A percentile compares a stretch with the other conserved stretches of the same genome.
These are phyloP conservation scores for Darksidea phi DNA, from an alignment of 495 filamentous ascomycete species.

Conservation along the genomic window DNA sequence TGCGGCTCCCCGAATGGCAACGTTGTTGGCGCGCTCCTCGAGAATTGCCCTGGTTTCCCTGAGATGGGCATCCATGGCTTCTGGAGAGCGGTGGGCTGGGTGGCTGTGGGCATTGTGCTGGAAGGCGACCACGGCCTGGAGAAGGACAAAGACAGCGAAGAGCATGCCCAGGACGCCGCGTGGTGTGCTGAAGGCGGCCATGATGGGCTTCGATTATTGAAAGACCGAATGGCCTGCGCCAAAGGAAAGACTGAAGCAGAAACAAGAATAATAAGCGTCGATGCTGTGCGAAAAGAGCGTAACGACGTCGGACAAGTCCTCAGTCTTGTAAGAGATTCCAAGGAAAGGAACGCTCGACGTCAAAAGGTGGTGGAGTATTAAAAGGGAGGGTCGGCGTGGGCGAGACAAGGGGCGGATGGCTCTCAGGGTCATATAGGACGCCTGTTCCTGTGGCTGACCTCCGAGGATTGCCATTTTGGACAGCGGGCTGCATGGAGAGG, in stretches of 20 bases:
- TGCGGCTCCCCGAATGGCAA: conserved; percentile 33
- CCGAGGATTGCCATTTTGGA: conserved; percentile 6
- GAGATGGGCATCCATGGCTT: conserved; percentile 18
- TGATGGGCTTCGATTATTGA: conserved; percentile 5
- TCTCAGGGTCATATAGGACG: conserved; percentile 15
- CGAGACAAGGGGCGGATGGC: conserved; percentile 4
- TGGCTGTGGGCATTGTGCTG: conserved; percentile 8
- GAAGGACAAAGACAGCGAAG: conserved; percentile 19
- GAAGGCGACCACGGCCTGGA: conserved; percentile 19
- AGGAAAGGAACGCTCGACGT: conserved; percentile 14
- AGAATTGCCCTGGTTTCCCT: conserved; percentile 12
- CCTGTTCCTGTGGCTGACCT: conserved; percentile 13
- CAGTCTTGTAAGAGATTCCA: conserved; percentile 12
- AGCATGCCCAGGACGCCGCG: conserved; percentile 17
- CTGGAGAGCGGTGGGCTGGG: conserved; percentile 10
- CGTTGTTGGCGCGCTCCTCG: conserved; percentile 20
- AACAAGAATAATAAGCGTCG: conserved; percentile 3
- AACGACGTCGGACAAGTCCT: conserved; percentile 25
- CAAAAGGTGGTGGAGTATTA: conserved; percentile 9
- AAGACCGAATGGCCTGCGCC: conserved; percentile 8
- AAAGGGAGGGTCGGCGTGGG: not conserved
- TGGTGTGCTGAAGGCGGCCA: conserved; percentile 27
- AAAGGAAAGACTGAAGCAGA: conserved; percentile 1
- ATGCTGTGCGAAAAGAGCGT: conserved; percentile 19
- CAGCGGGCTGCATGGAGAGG: not conserved